These are phyloP conservation scores for Hamamelis virginiana DNA, from an alignment of 164 flowering plant species.

Conservation along the genomic window DNA sequence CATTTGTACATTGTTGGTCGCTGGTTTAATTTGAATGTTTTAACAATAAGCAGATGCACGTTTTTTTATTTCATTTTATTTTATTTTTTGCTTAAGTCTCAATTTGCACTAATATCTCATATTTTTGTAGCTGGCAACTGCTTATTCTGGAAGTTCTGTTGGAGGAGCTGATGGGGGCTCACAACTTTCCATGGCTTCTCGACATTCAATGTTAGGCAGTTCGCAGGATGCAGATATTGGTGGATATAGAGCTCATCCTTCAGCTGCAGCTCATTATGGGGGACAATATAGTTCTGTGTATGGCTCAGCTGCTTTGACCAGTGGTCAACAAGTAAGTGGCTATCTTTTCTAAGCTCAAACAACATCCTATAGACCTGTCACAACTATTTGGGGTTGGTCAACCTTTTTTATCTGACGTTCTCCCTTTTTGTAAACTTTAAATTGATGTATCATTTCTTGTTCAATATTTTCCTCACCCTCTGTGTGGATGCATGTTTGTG, in stretches of 20 bases:
- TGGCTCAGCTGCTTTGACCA: constrained; percentile 54
- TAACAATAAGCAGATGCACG: not conserved
- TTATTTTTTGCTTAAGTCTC: too few species aligned
- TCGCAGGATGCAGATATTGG: constrained; percentile 64
- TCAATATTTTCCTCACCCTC: too few species aligned
- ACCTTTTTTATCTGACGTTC: not conserved
- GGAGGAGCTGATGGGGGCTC: constrained; percentile 52
- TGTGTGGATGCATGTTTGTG: too few species aligned
- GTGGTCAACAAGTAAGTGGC: constrained; percentile 56
- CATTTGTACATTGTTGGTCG: not conserved
- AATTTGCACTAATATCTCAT: constrained; percentile 1
- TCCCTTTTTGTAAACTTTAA: not conserved
- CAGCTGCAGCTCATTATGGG: constrained; percentile 62
- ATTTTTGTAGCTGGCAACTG: constrained; percentile 48
- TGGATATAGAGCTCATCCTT: constrained; percentile 60
- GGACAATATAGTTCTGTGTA: constrained; percentile 77
- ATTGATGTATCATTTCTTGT: too few species aligned
- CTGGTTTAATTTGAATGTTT: not conserved
- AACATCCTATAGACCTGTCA: not conserved
- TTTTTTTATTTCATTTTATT: not conserved
- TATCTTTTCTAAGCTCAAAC: not conserved
- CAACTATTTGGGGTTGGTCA: not conserved
- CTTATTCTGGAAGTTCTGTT: constrained; percentile 48
- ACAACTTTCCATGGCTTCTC: constrained; percentile 46
- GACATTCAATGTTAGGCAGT: constrained; percentile 54